Percentiles rank a stretch among this genome's conserved stretches.
These are phyloP conservation scores for Solanum ahanhuiri DNA, from an alignment of 257 asterid genomes.

Conservation along the genomic window DNA sequence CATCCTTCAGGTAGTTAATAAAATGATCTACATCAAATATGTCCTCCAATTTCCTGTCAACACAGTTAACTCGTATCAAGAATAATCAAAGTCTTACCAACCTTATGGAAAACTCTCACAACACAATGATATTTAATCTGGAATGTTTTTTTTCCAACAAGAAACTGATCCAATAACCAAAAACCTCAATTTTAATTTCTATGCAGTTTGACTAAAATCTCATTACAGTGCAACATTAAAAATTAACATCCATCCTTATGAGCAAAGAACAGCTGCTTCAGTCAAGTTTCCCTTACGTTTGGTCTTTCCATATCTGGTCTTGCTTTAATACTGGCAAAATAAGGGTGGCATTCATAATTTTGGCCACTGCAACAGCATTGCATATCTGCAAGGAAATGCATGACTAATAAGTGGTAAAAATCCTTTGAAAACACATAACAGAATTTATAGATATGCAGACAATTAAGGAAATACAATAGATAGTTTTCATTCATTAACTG, in stretches of 20 bases:
- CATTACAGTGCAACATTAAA: neutral
- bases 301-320: slow-evolving; percentile 99
- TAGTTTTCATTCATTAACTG: neutral
- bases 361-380: slow-evolving; percentile 99
- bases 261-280: neutral
- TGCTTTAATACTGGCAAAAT: slow-evolving; percentile 96
- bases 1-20: slow-evolving; percentile 83
- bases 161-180: neutral
- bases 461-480: neutral
- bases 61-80: neutral
- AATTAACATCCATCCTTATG: neutral
- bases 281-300: slow-evolving; percentile 65
- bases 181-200: neutral
- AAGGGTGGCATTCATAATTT: slow-evolving; percentile 93
- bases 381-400: slow-evolving; percentile 57
- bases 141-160: neutral
- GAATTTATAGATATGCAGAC: neutral
- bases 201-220: neutral
- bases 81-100: neutral
- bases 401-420: neutral
- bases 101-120: neutral
- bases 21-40: slow-evolving; percentile 96
- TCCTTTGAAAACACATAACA: neutral
- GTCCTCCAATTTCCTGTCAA: slow-evolving; percentile 95
- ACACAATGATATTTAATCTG: neutral